A percentile compares a stretch with the other conserved stretches of the same genome.
phyloP scores from a whole-genome alignment of 805 yeast genomes.

The Candida michaelii region DNA sequence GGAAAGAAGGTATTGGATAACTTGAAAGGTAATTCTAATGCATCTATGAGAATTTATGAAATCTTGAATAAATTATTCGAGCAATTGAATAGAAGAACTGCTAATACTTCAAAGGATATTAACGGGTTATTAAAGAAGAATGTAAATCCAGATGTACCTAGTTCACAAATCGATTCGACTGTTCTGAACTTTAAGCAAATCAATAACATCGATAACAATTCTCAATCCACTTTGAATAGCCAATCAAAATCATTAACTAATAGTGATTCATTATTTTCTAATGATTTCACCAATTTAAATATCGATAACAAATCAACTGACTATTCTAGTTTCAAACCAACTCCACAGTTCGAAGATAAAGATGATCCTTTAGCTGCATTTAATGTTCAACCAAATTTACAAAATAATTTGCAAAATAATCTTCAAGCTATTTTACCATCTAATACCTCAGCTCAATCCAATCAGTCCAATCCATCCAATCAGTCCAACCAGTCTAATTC shows the following conservation, averaged over 20 bases:
- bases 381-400: background rate
- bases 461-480: background rate
- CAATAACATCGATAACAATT: constrained; percentile 6
- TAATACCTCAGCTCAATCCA: too few species aligned
- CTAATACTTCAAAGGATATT: constrained; percentile 35
- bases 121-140: constrained; percentile 6
- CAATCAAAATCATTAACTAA: background rate
- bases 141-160: constrained; percentile 4
- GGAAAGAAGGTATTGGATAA: constrained; percentile 74
- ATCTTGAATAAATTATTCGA: constrained; percentile 79
- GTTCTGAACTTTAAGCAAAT: constrained; percentile 14
- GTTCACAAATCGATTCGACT: constrained; percentile 13
- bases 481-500: background rate
- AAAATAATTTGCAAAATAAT: too few species aligned
- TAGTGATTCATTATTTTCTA: constrained; percentile 8
- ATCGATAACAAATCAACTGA: background rate
- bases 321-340: too few species aligned
- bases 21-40: constrained; percentile 70
- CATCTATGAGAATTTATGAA: constrained; percentile 78
- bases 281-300: constrained; percentile 2
- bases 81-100: constrained; percentile 72
- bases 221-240: background rate
- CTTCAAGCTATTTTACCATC: too few species aligned
- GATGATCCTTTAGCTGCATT: background rate
- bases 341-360: background rate